Conservation (phyloP, 176 grass and related monocot species). For the Thinopyrum elongatum region DNA sequence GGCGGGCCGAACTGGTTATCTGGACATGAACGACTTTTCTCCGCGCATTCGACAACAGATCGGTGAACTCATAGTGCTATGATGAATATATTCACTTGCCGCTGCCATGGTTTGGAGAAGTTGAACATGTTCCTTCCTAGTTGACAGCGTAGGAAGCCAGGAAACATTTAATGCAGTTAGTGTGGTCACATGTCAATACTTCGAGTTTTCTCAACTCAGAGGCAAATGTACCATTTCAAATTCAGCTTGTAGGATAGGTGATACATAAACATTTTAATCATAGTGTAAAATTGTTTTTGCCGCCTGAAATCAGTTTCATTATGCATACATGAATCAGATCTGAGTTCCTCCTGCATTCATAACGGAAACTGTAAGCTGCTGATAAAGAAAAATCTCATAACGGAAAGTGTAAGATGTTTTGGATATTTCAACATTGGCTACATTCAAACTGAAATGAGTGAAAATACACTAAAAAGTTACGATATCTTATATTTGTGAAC, state of each 20-base stretch:
- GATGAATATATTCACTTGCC: conserved; percentile 5
- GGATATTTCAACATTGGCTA: too few relatives aligned
- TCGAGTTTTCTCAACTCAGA: conserved; percentile 23
- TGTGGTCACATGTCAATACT: conserved; percentile 36
- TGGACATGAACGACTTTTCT: conserved; percentile 15
- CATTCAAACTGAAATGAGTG: too few relatives aligned
- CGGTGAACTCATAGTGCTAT: neutral
- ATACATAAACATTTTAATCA: conserved; percentile 28
- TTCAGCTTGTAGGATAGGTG: conserved; percentile 31
- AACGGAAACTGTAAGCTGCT: neutral
- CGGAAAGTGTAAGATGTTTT: too few relatives aligned
- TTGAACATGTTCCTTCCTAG: neutral
- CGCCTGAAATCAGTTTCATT: neutral
- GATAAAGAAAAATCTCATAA: too few relatives aligned
- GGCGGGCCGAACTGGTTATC: conserved; percentile 3
- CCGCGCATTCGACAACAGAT: neutral
- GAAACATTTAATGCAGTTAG: conserved; percentile 22
- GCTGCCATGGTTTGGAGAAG: conserved; percentile 1
- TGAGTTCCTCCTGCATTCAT: neutral
- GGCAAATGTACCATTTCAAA: conserved; percentile 24
- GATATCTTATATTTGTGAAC: too few relatives aligned
- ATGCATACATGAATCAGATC: neutral
- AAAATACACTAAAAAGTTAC: too few relatives aligned
- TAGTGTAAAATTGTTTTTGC: conserved; percentile 39
- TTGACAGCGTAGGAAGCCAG: conserved; percentile 22